phyloP scores from a whole-genome alignment of 352 stramenopile species.

The Globisporangium cederbergense region DNA sequence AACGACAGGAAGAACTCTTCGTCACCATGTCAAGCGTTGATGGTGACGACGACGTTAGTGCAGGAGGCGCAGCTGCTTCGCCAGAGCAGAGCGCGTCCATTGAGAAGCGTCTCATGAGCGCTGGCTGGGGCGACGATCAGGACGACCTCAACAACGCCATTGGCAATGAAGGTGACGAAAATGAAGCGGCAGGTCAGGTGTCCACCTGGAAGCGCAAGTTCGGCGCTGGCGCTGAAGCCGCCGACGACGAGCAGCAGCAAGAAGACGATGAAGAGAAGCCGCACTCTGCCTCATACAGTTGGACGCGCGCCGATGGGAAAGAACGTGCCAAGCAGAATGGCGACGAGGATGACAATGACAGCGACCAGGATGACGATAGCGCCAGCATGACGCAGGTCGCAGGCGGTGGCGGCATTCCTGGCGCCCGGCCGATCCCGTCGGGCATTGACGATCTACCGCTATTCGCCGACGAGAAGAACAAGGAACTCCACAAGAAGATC shows the following conservation, averaged over 20 bases:
- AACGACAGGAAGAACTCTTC: not conserved
- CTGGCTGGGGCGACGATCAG: conserved; percentile 24
- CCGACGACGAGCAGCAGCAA: conserved; percentile 20
- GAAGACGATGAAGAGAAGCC: conserved; percentile 20
- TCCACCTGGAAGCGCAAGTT: conserved; percentile 17
- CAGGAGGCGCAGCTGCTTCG: not conserved
- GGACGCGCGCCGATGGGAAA: conserved; percentile 56
- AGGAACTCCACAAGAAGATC: conserved; percentile 77
- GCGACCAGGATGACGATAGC: conserved; percentile 23
- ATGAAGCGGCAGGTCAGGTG: conserved; percentile 16
- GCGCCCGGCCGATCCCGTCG: conserved; percentile 46
- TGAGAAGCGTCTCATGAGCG: conserved; percentile 24
- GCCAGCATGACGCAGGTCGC: not conserved
- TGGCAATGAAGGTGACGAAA: not conserved
- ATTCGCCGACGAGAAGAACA: conserved; percentile 88
- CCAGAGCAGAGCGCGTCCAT: not conserved
- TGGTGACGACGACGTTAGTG: not conserved
- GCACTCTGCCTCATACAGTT: conserved; percentile 40
- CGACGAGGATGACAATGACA: conserved; percentile 23
- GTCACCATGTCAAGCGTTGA: conserved; percentile 14
- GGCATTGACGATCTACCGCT: conserved; percentile 87
- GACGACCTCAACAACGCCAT: conserved; percentile 6
- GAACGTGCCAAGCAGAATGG: conserved; percentile 23
- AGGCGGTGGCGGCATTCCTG: not conserved
- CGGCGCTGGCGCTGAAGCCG: conserved; percentile 12